These are phyloP conservation scores for Metschnikowia henanensis DNA, from an alignment of 805 yeast genomes.

Conservation along the genomic window DNA sequence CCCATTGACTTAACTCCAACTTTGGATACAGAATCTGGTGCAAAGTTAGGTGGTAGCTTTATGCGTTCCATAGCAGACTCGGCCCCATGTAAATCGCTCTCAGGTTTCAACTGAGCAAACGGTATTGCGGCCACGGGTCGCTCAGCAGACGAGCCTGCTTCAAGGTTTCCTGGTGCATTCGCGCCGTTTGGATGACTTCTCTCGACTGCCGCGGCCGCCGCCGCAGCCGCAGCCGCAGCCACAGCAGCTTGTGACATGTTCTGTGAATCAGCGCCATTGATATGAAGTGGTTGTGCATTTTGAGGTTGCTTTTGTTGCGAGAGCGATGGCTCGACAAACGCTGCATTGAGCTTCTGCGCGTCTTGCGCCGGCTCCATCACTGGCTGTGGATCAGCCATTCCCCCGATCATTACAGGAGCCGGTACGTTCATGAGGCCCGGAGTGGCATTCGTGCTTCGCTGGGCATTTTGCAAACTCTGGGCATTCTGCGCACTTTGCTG, in stretches of 20 bases:
- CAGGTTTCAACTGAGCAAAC: not conserved
- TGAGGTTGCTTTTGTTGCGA: not conserved
- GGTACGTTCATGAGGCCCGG: not conserved
- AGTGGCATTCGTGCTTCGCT: not conserved
- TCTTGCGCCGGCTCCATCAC: not conserved
- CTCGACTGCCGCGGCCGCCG: slow-evolving; percentile 7
- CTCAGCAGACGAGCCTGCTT: not conserved
- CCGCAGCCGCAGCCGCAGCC: slow-evolving; percentile 7
- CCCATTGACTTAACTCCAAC: slow-evolving; percentile 26
- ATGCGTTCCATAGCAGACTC: slow-evolving; percentile 5
- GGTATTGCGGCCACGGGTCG: not conserved
- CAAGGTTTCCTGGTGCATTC: not conserved
- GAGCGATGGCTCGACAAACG: not conserved
- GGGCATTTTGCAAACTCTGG: slow-evolving; percentile 6
- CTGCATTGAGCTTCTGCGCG: not conserved
- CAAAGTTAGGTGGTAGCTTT: slow-evolving; percentile 17
- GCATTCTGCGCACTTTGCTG: slow-evolving; percentile 12
- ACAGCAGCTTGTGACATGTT: slow-evolving; percentile 5
- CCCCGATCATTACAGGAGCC: slow-evolving; percentile 4
- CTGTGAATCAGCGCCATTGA: slow-evolving; percentile 1
- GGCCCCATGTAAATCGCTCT: not conserved
- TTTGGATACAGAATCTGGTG: slow-evolving; percentile 20
- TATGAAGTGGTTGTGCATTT: not conserved
- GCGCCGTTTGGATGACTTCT: slow-evolving; percentile 4
- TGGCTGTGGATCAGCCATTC: not conserved